Evolutionary conservation across 2,329 filamentous ascomycete genomes (phyloP).

Genomic region (Akanthomyces lecanii): DNA sequence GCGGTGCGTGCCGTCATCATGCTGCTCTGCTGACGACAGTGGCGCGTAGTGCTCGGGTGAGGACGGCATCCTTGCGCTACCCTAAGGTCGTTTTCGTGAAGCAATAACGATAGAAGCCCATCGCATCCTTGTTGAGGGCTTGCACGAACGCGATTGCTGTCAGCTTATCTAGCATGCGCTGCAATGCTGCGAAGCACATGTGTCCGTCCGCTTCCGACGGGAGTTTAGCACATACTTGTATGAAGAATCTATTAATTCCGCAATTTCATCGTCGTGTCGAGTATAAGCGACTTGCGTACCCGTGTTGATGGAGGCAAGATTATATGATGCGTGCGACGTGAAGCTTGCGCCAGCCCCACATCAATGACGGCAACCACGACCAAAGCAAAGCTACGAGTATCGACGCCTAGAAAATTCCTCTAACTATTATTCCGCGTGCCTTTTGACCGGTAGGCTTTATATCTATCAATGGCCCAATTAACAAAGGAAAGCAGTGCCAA

Average conservation of each 20-base stretch:
- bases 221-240: no score
- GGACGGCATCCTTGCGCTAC: neutral
- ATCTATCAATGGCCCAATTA: neutral
- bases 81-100: neutral
- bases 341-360: constrained; percentile 3
- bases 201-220: neutral
- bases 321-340: neutral
- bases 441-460: neutral
- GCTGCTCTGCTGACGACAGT: constrained; percentile 25
- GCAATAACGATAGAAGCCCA: neutral
- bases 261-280: neutral
- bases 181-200: neutral
- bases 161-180: neutral
- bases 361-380: neutral
- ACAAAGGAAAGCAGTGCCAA: neutral
- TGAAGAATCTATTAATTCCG: neutral
- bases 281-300: neutral
- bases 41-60: constrained; percentile 4
- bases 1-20: constrained; percentile 22
- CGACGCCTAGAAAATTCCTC: neutral
- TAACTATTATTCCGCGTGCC: neutral
- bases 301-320: constrained; percentile 2
- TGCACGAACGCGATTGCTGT: neutral
- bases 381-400: neutral
- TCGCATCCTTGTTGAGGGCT: neutral